These are phyloP conservation scores for Fusarium algeriense DNA, from an alignment of 2,329 filamentous ascomycete genomes.

Conservation along the genomic window DNA sequence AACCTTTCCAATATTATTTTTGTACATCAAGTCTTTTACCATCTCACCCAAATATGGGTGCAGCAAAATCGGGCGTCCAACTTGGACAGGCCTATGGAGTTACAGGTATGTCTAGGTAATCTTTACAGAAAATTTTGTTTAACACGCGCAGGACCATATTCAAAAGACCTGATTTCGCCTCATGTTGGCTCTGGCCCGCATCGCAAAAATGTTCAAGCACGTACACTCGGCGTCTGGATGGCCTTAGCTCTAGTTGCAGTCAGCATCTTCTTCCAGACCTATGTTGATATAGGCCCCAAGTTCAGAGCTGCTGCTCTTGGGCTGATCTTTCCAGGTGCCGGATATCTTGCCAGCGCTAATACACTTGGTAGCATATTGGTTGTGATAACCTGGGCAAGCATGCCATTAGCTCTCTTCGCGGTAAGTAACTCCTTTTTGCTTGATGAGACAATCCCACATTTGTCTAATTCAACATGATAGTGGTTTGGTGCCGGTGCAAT, in stretches of 20 bases:
- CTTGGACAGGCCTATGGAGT: not conserved
- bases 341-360: not conserved
- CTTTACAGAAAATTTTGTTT: not conserved
- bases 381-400: not conserved
- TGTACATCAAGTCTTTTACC: not conserved
- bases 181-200: not conserved
- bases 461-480: accelerated
- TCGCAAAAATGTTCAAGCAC: not conserved
- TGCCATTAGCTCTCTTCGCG: not conserved
- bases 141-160: not conserved
- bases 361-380: not conserved
- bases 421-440: not conserved
- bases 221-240: accelerated
- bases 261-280: accelerated
- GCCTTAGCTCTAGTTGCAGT: accelerated
- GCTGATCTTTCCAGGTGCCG: not conserved
- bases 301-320: not conserved
- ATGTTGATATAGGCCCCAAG: accelerated
- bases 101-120: accelerated
- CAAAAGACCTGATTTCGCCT: not conserved
- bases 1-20: too few relatives aligned
- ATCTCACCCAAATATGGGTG: not conserved
- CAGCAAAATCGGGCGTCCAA: accelerated
- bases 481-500: not conserved
- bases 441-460: not conserved